Conservation (phyloP, 2,329 filamentous ascomycete genomes). For the Botrytis cinerea region DNA sequence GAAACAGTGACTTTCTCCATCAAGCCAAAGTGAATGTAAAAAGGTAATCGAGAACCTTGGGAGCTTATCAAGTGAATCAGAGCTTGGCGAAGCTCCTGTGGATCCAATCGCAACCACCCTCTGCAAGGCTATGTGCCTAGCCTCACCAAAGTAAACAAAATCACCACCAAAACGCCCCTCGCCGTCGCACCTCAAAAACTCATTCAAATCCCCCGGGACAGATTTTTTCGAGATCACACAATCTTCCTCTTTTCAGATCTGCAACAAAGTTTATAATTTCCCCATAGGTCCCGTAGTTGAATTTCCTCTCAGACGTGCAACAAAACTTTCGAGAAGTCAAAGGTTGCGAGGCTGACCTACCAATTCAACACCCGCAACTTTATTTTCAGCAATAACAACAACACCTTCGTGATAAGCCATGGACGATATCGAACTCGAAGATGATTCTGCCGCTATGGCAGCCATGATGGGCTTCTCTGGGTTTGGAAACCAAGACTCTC, state of each 20-base stretch:
- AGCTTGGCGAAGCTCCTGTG: constrained; percentile 15
- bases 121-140: constrained; percentile 12
- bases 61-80: constrained; percentile 7
- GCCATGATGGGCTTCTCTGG: constrained; percentile 72
- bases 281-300: neutral
- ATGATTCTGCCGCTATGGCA: constrained; percentile 41
- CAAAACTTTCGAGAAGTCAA: neutral
- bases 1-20: neutral
- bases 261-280: neutral
- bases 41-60: neutral
- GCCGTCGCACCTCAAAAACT: neutral
- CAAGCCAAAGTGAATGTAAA: neutral
- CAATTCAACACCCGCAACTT: neutral
- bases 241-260: neutral
- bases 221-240: neutral
- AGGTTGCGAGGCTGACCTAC: neutral
- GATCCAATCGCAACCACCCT: neutral
- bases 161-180: neutral
- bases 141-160: constrained; percentile 13
- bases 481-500: constrained; percentile 59
- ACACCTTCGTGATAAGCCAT: neutral
- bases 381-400: neutral
- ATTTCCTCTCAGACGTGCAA: constrained; percentile 9
- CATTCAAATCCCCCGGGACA: neutral
- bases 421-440: constrained; percentile 16